Evolutionary conservation across 768 basidiomycete species (phyloP), one percentile per base, ranked within the genome.

Genomic region (Piloderma croceum): DNA sequence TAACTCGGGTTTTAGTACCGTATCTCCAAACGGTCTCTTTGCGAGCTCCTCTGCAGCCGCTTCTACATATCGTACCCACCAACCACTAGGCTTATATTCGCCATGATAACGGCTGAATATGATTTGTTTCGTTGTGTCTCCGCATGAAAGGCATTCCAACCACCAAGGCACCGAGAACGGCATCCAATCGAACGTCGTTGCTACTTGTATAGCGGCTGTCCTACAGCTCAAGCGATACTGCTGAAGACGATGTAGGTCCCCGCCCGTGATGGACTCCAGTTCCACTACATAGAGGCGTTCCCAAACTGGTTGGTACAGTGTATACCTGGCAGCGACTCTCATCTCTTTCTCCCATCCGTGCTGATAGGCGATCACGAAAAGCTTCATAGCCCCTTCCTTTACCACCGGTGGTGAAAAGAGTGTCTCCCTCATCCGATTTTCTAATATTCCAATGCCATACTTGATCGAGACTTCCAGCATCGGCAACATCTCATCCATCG

Each of bases 371-470:
- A 70, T 62, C 0, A 69, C 68, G 42, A 65, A 73, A 6, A 65
- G 64, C n/a, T 67, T 62, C 23, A 70, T 37, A 17, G 65, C 65
- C 37, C 65, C 59, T 4, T 60, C 46, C 24, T 64, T 50, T 41
- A 67, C 67, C 11, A 59, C 61, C 9, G 60, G 57, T 7, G 45
- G 44, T 4, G 56, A 47, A 7, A 62, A 33, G 23, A 70, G 57
- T 20, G 61, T 50, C 12, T 44, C 43, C 38, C 50, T 48, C 24
- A 65, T 33, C 44, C 60, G 48, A 32, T 57, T 59, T 42, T 68
- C 58, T 4, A 74, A 55, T 13, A 62, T 64, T 41, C 66, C 65
- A 69, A 76, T 73, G 36, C 73, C 71, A 52, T 70, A 75, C 54
- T 74, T 77, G 48, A 63, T 59, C 3, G 69, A 74, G 3, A 73